These are phyloP conservation scores for Selaginella moellendorffii DNA, from an alignment of 75 land plant species.

Conservation along the genomic window DNA sequence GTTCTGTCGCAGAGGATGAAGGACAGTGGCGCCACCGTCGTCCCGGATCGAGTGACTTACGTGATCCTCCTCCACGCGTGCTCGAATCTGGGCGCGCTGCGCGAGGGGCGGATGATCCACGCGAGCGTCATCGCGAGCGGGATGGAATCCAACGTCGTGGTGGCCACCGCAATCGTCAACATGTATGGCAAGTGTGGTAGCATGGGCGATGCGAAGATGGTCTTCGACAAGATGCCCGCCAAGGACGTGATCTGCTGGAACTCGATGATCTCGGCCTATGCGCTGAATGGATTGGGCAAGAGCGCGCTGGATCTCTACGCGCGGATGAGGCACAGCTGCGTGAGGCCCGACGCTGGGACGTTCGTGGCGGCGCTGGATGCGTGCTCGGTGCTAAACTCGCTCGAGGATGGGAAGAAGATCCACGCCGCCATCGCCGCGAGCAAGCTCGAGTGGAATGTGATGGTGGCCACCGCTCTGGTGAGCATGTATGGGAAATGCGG, in stretches of 20 bases:
- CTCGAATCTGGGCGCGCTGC: conserved; percentile 9
- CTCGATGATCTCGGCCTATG: neutral
- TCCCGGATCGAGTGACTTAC: neutral
- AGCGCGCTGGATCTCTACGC: neutral
- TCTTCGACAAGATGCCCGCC: conserved; percentile 10
- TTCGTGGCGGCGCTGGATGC: neutral
- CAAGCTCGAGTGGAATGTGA: neutral
- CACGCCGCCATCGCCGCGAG: neutral
- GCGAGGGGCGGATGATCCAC: conserved; percentile 11
- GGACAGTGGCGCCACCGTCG: neutral
- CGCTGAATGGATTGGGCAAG: neutral
- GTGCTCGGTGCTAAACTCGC: neutral
- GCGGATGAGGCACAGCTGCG: neutral
- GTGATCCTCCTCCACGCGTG: conserved; percentile 11
- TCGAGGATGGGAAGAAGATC: neutral
- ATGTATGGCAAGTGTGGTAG: conserved; percentile 17
- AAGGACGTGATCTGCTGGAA: neutral
- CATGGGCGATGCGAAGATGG: conserved; percentile 8
- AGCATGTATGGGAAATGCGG: conserved; percentile 8
- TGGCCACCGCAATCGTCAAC: conserved; percentile 11
- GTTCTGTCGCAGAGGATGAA: conserved; percentile 1
- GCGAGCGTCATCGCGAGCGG: conserved; percentile 2
- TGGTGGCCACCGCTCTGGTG: neutral
- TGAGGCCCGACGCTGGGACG: neutral
- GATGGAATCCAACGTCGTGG: conserved; percentile 6